Percentiles rank a stretch among this genome's conserved stretches.
These are phyloP conservation scores for Porcisia deanei DNA, from an alignment of 208 protist species.

Conservation along the genomic window DNA sequence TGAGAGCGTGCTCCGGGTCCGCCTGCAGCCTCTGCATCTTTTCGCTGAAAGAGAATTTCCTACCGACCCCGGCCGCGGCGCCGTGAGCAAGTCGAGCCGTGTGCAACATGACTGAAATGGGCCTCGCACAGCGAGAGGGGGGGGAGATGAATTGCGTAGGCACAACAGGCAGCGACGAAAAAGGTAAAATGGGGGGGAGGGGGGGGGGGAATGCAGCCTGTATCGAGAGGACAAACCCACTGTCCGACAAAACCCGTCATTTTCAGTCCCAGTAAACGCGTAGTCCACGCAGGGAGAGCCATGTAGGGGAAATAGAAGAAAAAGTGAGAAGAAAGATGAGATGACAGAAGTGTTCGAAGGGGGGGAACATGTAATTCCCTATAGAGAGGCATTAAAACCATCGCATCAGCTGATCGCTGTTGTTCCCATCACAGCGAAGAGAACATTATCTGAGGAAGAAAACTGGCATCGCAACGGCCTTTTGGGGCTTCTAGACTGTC, in stretches of 20 bases:
- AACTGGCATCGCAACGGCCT: background rate
- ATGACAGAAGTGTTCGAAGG: too few relatives aligned
- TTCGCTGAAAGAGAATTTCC: conserved; percentile 28
- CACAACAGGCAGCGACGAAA: too few relatives aligned
- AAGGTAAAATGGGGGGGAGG: too few relatives aligned
- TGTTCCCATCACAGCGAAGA: background rate
- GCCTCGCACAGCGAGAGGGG: background rate
- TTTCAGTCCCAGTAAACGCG: too few relatives aligned
- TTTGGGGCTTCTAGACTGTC: background rate
- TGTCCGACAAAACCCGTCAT: too few relatives aligned
- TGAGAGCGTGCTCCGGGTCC: conserved; percentile 36
- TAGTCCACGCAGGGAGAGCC: too few relatives aligned
- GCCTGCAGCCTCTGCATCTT: conserved; percentile 31
- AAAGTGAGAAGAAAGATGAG: background rate
- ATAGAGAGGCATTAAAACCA: background rate
- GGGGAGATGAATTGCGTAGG: background rate
- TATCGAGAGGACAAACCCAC: too few relatives aligned
- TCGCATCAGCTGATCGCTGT: background rate
- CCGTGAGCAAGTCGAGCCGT: conserved; percentile 9
- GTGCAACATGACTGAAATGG: conserved; percentile 12
- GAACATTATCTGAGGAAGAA: too few relatives aligned
- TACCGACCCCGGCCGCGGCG: conserved; percentile 12
- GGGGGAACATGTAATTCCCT: too few relatives aligned
- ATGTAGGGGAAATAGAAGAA: too few relatives aligned
- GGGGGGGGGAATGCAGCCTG: too few relatives aligned